Conservation (phyloP, 2,329 filamentous ascomycete genomes). For the Orbilia blumenaviensis region DNA sequence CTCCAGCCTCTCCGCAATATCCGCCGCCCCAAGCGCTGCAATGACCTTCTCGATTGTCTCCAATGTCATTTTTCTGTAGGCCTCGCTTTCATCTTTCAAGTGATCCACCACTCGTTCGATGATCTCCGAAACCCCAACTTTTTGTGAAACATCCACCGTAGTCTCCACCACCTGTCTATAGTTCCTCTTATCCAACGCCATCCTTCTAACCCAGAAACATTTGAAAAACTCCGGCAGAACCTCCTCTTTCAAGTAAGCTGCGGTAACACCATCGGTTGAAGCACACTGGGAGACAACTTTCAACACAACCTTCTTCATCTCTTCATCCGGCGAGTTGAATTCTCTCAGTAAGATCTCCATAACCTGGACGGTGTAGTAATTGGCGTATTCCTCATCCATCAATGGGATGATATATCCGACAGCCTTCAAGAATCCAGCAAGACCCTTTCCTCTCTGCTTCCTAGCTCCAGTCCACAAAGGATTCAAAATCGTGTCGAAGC, state of each 20-base stretch:
- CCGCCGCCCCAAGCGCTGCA: conserved; percentile 88
- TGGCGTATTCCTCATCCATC: conserved; percentile 99
- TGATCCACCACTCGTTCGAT: conserved; percentile 92
- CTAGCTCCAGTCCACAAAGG: conserved; percentile 95
- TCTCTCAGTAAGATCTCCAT: conserved; percentile 98
- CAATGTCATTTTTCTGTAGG: conserved; percentile 98
- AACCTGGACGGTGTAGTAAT: conserved; percentile 98
- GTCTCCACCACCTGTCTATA: conserved; percentile 98
- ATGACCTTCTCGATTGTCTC: conserved; percentile 98
- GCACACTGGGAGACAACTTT: conserved; percentile 98
- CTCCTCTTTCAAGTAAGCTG: conserved; percentile 92
- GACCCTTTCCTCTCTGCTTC: conserved; percentile 94
- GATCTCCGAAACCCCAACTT: conserved; percentile 96
- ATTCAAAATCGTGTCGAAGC: conserved; percentile 96
- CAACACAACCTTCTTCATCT: conserved; percentile 99
- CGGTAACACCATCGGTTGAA: conserved; percentile 91
- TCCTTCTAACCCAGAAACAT: conserved; percentile 95
- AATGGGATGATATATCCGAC: conserved; percentile 98
- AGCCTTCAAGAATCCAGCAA: conserved; percentile 95
- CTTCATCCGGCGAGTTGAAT: conserved; percentile 95
- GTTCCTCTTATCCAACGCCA: conserved; percentile 97
- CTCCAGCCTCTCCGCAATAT: conserved; percentile 90
- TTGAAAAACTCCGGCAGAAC: conserved; percentile 98
- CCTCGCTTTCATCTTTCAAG: conserved; percentile 96
- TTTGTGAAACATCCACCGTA: conserved; percentile 94